Percentiles rank a stretch among this genome's conserved stretches.
phyloP scores from a whole-genome alignment of 768 basidiomycete genomes.

The Leccinellum luteum region DNA sequence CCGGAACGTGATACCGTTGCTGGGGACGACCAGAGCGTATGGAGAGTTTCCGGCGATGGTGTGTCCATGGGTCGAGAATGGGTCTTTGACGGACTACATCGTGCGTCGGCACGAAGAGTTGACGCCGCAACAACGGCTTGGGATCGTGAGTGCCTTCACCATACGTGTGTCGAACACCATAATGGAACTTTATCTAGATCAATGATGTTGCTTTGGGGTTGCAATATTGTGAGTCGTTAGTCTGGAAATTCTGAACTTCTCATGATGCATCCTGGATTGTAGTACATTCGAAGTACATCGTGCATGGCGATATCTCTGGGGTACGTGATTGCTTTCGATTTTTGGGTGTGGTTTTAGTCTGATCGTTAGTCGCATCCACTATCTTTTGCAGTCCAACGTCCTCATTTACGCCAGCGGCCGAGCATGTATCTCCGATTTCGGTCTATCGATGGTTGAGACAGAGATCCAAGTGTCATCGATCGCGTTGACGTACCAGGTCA shows the following conservation, averaged over 20 bases:
- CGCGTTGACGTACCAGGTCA: conserved; percentile 29
- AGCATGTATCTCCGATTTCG: conserved; percentile 46
- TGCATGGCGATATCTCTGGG: conserved; percentile 32
- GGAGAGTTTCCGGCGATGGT: conserved; percentile 34
- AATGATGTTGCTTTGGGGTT: conserved; percentile 27
- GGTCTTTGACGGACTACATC: conserved; percentile 25
- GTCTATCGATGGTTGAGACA: conserved; percentile 40
- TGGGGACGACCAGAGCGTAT: conserved; percentile 25
- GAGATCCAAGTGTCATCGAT: conserved; percentile 33
- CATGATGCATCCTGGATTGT: not conserved
- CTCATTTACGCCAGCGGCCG: conserved; percentile 41
- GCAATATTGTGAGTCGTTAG: conserved; percentile 21
- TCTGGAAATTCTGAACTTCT: not conserved
- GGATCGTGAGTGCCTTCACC: conserved; percentile 11
- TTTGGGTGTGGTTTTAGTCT: not conserved
- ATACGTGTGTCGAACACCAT: not conserved
- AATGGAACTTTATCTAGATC: conserved; percentile 10
- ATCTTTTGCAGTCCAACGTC: conserved; percentile 38
- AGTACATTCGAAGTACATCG: conserved; percentile 22
- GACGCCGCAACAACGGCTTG: conserved; percentile 9
- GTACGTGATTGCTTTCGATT: conserved; percentile 7
- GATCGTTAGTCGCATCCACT: not conserved
- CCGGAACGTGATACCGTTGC: conserved; percentile 30
- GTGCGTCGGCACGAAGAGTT: conserved; percentile 12
- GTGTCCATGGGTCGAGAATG: conserved; percentile 34